Percentiles rank a stretch among this genome's conserved stretches.
phyloP scores from a whole-genome alignment of 176 grass and related monocot genomes.

The Cenchrus fungigraminus region DNA sequence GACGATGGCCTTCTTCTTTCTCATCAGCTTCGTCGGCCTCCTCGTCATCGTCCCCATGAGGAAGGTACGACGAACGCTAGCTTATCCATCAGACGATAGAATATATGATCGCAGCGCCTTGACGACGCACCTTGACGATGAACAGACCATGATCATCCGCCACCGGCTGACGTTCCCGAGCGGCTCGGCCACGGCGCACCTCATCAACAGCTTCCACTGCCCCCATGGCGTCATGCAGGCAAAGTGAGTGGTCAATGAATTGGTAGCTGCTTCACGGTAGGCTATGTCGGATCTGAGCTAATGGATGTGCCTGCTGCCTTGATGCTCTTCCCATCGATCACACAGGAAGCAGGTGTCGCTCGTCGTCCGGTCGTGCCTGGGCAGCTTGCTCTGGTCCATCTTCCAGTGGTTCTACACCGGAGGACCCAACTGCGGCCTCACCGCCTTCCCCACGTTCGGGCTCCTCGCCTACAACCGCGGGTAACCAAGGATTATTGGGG shows the following conservation, averaged over 20 bases:
- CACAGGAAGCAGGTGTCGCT: conserved; percentile 64
- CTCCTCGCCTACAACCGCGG: conserved; percentile 56
- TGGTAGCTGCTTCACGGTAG: not conserved
- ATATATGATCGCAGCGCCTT: too few species aligned
- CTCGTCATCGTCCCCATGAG: conserved; percentile 74
- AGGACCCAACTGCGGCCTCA: conserved; percentile 63
- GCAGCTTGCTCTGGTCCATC: conserved; percentile 61
- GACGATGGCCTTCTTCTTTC: conserved; percentile 62
- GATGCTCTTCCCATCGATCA: not conserved
- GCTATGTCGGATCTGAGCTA: not conserved
- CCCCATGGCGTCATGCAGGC: conserved; percentile 59
- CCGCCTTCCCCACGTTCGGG: conserved; percentile 68
- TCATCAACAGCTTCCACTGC: conserved; percentile 89
- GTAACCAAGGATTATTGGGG: conserved; percentile 23
- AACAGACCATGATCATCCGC: conserved; percentile 75
- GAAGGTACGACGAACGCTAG: conserved; percentile 62
- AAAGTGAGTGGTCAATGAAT: conserved; percentile 38
- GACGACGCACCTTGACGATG: not conserved
- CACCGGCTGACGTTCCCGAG: conserved; percentile 82
- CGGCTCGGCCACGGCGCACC: conserved; percentile 75
- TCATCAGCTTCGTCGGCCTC: conserved; percentile 72
- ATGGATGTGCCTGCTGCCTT: not conserved
- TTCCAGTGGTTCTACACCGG: conserved; percentile 86
- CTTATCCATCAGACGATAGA: not conserved
- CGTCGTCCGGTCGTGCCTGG: conserved; percentile 52